Percentiles rank a stretch among this genome's conserved stretches.
phyloP scores from a whole-genome alignment of 2,329 filamentous ascomycete species.

The Penicillium sp. region DNA sequence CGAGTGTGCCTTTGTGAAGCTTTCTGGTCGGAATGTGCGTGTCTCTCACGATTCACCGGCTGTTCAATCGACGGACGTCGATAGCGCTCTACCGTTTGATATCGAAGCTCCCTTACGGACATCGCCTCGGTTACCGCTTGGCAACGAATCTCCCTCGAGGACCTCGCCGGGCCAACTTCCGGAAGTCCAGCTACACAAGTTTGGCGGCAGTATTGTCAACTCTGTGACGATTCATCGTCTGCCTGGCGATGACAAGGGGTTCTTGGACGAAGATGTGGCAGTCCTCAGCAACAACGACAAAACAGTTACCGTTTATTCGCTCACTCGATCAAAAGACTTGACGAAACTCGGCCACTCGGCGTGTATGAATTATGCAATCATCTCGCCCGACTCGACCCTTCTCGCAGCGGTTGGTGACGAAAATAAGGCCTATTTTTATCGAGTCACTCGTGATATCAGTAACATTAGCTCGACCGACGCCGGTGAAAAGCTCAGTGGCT shows the following conservation, averaged over 20 bases:
- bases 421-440: conserved; percentile 84
- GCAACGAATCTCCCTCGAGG: conserved; percentile 25
- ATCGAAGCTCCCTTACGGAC: conserved; percentile 37
- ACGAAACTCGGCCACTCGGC: conserved; percentile 76
- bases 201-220: conserved; percentile 69
- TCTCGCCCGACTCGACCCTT: conserved; percentile 84
- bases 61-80: conserved; percentile 53
- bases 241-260: conserved; percentile 45
- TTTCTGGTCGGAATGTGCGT: conserved; percentile 50
- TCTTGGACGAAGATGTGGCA: conserved; percentile 61
- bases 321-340: conserved; percentile 70
- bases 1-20: conserved; percentile 79
- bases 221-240: conserved; percentile 68
- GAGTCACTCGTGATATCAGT: conserved; percentile 39
- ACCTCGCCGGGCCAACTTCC: conserved; percentile 35
- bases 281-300: conserved; percentile 81
- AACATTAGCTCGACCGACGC: conserved; percentile 33
- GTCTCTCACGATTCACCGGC: conserved; percentile 44
- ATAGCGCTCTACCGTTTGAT: conserved; percentile 62
- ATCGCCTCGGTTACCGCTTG: conserved; percentile 30
- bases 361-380: conserved; percentile 90
- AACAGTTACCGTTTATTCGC: conserved; percentile 81
- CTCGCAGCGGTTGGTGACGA: conserved; percentile 87
- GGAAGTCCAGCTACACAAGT: conserved; percentile 60
- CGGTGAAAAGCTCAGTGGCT: conserved; percentile 43